Base-by-base conservation (phyloP, 208 protist genomes). In the Leishmania guyanensis region DNA sequence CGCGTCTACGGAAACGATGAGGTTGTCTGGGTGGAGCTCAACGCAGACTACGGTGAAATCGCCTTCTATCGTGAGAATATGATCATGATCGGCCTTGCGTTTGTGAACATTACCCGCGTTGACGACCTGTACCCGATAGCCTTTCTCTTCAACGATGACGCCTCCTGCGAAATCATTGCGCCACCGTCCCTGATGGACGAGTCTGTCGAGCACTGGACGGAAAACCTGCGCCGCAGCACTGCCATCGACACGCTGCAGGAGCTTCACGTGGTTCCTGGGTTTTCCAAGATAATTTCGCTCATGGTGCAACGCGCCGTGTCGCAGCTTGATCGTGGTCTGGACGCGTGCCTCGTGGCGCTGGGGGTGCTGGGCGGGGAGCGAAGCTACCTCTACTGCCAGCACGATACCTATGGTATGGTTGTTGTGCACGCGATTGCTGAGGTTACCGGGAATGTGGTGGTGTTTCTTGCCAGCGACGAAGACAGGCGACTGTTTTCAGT, bases 71-170 rank as follows among this genome's bases (percentile, higher is more conserved):
- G 95, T n/a, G 93, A 96, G 36, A 89, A 93, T 51, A 96, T 96
- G 90, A 71, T 89, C 12, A 86, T 94, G 56, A 96, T 96, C 72
- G 95, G 95, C 10, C 87, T 96, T 36, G 95, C 92, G 8, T 98
- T 98, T 84, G 90, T 89, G 43, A 95, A 94, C 73, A 90, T 98
- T 75, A 82, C 89, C 14, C 80, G 79, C 62, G 84, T 89, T 9
- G 91, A 96, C 79, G 86, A 97, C 81, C 83, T 96, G 43, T 96
- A 96, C 78, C 93, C 95, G 0, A 92, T 98, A 71, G 95, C 94
- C 12, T 97, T 92, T 77, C 92, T 90, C 87, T 98, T 94, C 81
- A 98, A 98, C 87, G 91, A 95, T 12, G 93, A 97, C 78, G 93
- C 93, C 22, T 89, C 87, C 56, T 97, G 93, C 83, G 95, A 98